Evolutionary conservation across 352 stramenopile genomes (phyloP), one percentile per base, ranked within the genome.

Genomic region (Globisporangium abappressorium): DNA sequence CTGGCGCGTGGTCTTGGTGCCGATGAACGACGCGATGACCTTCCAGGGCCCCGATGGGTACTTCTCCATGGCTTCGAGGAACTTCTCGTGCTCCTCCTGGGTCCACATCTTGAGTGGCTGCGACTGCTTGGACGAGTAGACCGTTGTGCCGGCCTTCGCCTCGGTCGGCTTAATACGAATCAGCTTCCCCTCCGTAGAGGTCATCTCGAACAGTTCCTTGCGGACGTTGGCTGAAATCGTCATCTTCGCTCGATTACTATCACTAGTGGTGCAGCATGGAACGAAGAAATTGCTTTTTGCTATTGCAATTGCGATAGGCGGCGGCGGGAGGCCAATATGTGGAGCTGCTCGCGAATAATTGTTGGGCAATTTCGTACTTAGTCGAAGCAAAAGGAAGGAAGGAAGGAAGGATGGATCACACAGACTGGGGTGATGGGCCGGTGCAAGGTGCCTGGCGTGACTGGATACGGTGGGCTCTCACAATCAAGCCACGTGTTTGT

Each of bases 1-100:
- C 78, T 99, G 97, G 24, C 96, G 93, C 15, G 94, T 92, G 9
- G 89, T 94, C 66, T 93, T 92, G 43, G 87, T 87, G 60, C 85
- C 82, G 63, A 95, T 90, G 65, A 89, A 90, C 62, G 80, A 77
- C 20, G 87, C 87, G 70, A 95, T 95, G 59, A 88, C 78, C 68
- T 92, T 92, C 87, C 87, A 95, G 3, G 87, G 87, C 0, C 87
- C 87, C 1, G 83, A 79, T 18, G 87, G 87, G 75, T 93, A 95
- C 71, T 90, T 92, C 70, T 95, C 85, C 81, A 95, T 91, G 55
- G 85, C 87, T 54, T 92, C 77, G 24, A 95, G 75, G 65, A 95
- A 95, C 56, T 89, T 88, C 51, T 95, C 87, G 73, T 95, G 87
- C 74, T 94, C 85, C 56, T 94, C 84, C 61, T 91, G 82, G 14